phyloP scores from a whole-genome alignment of 2,329 filamentous ascomycete genomes.

The Tolypocladium ovalisporum region DNA sequence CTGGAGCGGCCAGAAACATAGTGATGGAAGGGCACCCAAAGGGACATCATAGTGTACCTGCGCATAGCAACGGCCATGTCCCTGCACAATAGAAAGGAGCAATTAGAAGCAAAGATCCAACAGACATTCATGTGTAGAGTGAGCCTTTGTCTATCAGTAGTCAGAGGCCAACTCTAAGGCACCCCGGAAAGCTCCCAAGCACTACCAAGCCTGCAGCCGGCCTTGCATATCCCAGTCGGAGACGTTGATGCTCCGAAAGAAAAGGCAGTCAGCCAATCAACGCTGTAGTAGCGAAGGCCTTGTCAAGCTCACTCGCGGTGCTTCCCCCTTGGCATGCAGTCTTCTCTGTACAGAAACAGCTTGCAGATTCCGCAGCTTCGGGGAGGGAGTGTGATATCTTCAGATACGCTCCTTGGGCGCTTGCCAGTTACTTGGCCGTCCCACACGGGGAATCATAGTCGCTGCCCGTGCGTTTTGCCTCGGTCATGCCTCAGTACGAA shows the following conservation, averaged over 20 bases:
- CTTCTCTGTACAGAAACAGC: slow-evolving; percentile 33
- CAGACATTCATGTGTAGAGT: too few species aligned
- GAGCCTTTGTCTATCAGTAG: background rate
- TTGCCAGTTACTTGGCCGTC: slow-evolving; percentile 11
- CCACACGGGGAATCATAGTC: slow-evolving; percentile 28
- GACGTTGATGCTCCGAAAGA: background rate
- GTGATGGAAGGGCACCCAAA: background rate
- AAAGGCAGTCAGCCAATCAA: slow-evolving; percentile 7
- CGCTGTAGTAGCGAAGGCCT: slow-evolving; percentile 15
- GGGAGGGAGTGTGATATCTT: slow-evolving; percentile 25
- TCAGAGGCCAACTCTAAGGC: background rate
- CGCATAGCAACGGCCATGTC: background rate
- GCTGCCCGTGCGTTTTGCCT: slow-evolving; percentile 28
- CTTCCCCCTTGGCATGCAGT: slow-evolving; percentile 32
- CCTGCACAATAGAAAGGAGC: background rate
- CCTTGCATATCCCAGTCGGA: background rate
- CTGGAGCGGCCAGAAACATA: background rate
- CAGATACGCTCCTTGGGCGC: slow-evolving; percentile 29
- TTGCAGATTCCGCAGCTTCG: slow-evolving; percentile 13
- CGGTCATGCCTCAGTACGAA: slow-evolving; percentile 27
- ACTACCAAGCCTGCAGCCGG: background rate
- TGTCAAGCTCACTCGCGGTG: slow-evolving; percentile 29
- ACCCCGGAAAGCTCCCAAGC: background rate
- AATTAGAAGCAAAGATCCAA: background rate
- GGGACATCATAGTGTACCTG: background rate